Base-by-base conservation (phyloP, 139 green algal species). In the Chlorella ohadii region DNA sequence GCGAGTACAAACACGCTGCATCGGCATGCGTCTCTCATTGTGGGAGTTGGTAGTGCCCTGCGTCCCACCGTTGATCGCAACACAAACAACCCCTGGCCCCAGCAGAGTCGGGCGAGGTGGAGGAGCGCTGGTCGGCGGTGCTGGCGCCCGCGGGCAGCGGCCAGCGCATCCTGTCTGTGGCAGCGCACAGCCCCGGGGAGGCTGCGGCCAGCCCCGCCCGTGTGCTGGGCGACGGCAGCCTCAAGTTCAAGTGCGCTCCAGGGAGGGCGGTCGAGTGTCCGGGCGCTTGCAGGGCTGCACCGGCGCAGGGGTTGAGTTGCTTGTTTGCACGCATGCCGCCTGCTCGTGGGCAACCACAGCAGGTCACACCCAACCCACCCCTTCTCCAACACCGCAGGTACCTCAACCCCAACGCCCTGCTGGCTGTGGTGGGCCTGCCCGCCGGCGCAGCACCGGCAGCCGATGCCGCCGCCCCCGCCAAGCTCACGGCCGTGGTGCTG, bases 331-430 rank as follows among this genome's bases (percentile, higher is more conserved):
- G n/a, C n/a, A n/a, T n/a, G n/a, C n/a, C n/a, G n/a, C n/a, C n/a
- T n/a, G n/a, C n/a, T n/a, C n/a, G n/a, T n/a, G n/a, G n/a, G n/a
- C n/a, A n/a, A n/a, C n/a, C n/a, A n/a, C n/a, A n/a, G n/a, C n/a
- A n/a, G n/a, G n/a, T n/a, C n/a, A n/a, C n/a, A n/a, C n/a, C n/a
- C 44, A 51, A 16, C 44, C 9, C 7, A 9, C 9, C 6, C 44
- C 9, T 51, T 6, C 9, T 9, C 44, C 44, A 51, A 51, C 44
- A 51, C 44, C 9, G 51, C 51, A 59, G 51, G 15, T 96, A 99
- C 90, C 82, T 98, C 33, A 97, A 96, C 89, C 94, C 93, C 78
- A 99, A 99, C 91, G 90, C 90, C 12, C 72, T 97, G 23, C 92
- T 99, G n/a, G 82, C 98, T 27, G 96, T 93, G 17, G 94, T 87